Conservation (phyloP, 192 early-diverging fungal species). For the Entrophospora sp. region DNA sequence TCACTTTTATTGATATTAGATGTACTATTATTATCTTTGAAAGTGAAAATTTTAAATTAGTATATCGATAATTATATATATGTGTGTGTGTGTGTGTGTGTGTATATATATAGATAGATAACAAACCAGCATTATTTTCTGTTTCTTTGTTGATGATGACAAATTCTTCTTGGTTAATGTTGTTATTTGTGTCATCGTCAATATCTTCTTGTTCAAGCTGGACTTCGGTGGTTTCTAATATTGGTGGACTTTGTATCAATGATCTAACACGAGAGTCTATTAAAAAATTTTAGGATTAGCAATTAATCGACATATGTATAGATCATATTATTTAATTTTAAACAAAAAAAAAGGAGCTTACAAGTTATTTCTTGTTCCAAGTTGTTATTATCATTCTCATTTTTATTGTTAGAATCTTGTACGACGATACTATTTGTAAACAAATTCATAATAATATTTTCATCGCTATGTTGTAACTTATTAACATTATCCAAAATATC, state of each 20-base stretch:
- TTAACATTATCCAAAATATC: background rate
- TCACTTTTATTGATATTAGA: too few species aligned
- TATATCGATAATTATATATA: too few species aligned
- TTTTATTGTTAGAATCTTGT: too few species aligned
- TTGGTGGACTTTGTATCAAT: conserved; percentile 2
- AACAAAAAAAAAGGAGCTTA: background rate
- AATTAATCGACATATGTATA: too few species aligned
- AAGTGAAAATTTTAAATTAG: too few species aligned
- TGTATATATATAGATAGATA: too few species aligned
- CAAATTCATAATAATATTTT: background rate
- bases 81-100: too few species aligned
- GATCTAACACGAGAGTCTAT: conserved; percentile 9
- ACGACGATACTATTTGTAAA: background rate
- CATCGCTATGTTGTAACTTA: conserved; percentile 8
- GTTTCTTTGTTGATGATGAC: too few species aligned
- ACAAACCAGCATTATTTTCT: too few species aligned
- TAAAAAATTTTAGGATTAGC: too few species aligned
- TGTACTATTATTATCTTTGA: too few species aligned
- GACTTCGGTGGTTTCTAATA: background rate
- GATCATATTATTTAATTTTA: background rate
- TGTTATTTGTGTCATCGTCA: background rate
- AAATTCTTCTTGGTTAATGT: background rate
- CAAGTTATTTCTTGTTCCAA: background rate
- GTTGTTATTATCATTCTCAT: too few species aligned
- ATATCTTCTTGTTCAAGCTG: background rate